phyloP scores from a whole-genome alignment of 164 flowering plant genomes.

The Akebia trifoliata region DNA sequence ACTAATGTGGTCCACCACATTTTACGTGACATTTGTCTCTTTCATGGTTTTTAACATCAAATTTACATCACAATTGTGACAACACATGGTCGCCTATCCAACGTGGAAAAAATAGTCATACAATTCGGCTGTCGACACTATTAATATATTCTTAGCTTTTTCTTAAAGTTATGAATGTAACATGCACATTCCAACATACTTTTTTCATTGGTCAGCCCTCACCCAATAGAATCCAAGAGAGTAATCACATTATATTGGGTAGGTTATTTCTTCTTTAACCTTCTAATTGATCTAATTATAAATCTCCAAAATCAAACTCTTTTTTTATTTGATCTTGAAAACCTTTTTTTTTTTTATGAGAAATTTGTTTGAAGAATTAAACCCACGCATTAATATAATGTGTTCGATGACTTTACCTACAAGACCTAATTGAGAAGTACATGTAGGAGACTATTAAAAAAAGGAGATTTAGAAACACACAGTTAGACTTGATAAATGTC shows the following conservation, averaged over 20 bases:
- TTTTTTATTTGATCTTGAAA: background rate
- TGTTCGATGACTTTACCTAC: too few species aligned
- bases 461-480: background rate
- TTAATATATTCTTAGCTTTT: background rate
- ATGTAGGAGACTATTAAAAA: too few species aligned
- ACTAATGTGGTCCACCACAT: too few species aligned
- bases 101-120: constrained; percentile 4
- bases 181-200: constrained; percentile 1
- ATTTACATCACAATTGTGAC: too few species aligned
- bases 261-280: constrained; percentile 28
- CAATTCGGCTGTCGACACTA: constrained; percentile 6
- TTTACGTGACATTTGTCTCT: too few species aligned
- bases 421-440: too few species aligned
- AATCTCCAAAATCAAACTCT: background rate
- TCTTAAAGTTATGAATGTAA: background rate
- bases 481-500: too few species aligned
- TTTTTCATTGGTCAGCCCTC: background rate
- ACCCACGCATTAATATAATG: too few species aligned
- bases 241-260: constrained; percentile 9
- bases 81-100: background rate
- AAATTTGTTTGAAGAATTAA: too few species aligned
- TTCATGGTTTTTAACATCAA: too few species aligned
- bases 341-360: background rate
- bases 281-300: constrained; percentile 13
- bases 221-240: constrained; percentile 4